Conservation (phyloP, 2,329 filamentous ascomycete genomes). For the Neofusicoccum umdonicola region DNA sequence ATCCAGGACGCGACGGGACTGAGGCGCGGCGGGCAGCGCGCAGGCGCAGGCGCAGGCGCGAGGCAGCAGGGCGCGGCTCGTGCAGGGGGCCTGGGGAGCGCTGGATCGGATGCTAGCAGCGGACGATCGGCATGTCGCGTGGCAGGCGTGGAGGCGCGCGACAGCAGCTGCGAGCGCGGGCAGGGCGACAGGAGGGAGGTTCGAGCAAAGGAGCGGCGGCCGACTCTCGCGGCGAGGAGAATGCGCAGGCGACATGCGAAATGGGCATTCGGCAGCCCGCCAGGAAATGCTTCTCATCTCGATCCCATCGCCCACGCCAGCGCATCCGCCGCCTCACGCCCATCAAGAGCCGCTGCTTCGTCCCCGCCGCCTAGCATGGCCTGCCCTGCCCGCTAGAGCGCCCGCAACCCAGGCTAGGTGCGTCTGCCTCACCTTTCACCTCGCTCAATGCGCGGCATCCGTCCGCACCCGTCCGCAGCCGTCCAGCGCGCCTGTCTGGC, state of each 20-base stretch:
- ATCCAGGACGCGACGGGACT: neutral
- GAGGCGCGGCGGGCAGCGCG: neutral
- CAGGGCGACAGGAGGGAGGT: neutral
- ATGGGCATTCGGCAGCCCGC: conserved; percentile 3
- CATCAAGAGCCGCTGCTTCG: neutral
- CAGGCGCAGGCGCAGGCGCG: neutral
- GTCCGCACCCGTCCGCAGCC: neutral
- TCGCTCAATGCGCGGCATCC: neutral
- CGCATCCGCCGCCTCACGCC: conserved; percentile 10
- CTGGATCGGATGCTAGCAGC: neutral
- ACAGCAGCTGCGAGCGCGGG: neutral
- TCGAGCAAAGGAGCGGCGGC: neutral
- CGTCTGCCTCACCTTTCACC: neutral
- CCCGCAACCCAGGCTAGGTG: neutral
- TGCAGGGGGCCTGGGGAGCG: conserved; percentile 5
- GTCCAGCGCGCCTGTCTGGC: neutral
- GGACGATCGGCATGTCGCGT: conserved; percentile 8
- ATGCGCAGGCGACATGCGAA: neutral
- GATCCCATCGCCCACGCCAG: neutral
- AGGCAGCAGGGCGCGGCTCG: neutral
- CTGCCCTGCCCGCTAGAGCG: neutral
- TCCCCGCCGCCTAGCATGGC: neutral
- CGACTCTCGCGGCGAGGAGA: neutral
- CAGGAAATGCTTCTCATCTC: conserved; percentile 8
- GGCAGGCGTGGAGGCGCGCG: neutral